These are phyloP conservation scores for Rhodotorula sphaerocarpa DNA, from an alignment of 768 basidiomycete genomes.

Conservation along the genomic window DNA sequence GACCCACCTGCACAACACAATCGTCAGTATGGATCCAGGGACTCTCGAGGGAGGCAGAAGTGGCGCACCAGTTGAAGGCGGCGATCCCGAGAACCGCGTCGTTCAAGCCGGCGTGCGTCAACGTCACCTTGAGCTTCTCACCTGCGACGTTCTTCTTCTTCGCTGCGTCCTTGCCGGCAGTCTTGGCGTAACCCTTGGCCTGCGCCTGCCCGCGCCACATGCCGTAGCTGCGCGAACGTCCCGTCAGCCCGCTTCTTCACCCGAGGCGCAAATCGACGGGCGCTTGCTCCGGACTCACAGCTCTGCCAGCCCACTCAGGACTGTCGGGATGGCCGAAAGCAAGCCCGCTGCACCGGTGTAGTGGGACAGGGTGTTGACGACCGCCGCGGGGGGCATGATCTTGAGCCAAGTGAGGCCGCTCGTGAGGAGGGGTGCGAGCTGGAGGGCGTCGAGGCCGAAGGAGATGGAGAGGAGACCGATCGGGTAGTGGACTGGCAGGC, in stretches of 20 bases:
- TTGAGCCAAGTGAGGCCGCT: conserved; percentile 24
- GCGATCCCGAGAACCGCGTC: conserved; percentile 34
- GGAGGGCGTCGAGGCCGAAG: conserved; percentile 38
- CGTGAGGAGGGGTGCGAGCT: conserved; percentile 37
- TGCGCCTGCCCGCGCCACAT: conserved; percentile 39
- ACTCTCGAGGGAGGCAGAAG: no score
- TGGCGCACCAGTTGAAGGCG: conserved; percentile 32
- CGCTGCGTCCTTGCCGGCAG: conserved; percentile 14
- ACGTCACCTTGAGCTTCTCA: conserved; percentile 40
- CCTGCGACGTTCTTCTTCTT: conserved; percentile 33
- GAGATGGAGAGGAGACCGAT: conserved; percentile 36
- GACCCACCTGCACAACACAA: conserved; percentile 35
- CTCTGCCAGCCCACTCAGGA: conserved; percentile 42
- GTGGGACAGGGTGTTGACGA: conserved; percentile 39
- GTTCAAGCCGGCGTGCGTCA: conserved; percentile 41
- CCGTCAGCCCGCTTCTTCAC: background rate
- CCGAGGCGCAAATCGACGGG: background rate
- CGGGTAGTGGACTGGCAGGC: conserved; percentile 33
- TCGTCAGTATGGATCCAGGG: no score
- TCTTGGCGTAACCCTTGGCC: conserved; percentile 34
- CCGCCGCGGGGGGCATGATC: conserved; percentile 38
- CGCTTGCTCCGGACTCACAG: conserved; percentile 7
- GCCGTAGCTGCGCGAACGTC: conserved; percentile 30
- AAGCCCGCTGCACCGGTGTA: conserved; percentile 42
- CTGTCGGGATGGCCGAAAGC: conserved; percentile 38